phyloP scores from a whole-genome alignment of 306 rosid species.

The Quercus dentata region DNA sequence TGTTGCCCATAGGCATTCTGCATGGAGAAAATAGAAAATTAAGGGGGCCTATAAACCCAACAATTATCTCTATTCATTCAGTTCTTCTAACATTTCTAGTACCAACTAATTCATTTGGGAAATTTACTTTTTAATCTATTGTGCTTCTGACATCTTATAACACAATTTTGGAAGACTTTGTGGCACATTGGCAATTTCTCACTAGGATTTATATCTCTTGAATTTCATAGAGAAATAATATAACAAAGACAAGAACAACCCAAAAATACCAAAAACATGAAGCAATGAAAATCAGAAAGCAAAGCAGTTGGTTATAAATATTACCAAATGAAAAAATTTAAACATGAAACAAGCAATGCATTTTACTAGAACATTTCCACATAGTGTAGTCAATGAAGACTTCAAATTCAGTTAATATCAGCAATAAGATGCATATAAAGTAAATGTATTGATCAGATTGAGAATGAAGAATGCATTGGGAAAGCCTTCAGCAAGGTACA shows the following conservation, averaged over 20 bases:
- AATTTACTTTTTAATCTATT: conserved; percentile 10
- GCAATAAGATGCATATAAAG: background rate
- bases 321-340: too few relatives aligned
- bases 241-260: background rate
- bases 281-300: background rate
- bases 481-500: conserved; percentile 6
- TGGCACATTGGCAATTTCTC: background rate
- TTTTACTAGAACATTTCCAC: background rate
- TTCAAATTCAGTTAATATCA: background rate
- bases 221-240: background rate
- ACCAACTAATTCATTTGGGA: background rate
- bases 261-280: background rate
- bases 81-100: too few relatives aligned
- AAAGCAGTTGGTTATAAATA: background rate
- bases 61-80: background rate
- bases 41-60: conserved; percentile 13
- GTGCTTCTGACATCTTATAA: background rate
- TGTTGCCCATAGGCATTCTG: conserved; percentile 57
- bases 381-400: background rate
- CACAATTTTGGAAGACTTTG: background rate
- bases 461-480: background rate
- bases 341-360: too few relatives aligned
- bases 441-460: background rate
- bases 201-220: background rate
- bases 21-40: conserved; percentile 30